Conservation (phyloP, 176 grass and related monocot species). For the Metroxylon sagu region DNA sequence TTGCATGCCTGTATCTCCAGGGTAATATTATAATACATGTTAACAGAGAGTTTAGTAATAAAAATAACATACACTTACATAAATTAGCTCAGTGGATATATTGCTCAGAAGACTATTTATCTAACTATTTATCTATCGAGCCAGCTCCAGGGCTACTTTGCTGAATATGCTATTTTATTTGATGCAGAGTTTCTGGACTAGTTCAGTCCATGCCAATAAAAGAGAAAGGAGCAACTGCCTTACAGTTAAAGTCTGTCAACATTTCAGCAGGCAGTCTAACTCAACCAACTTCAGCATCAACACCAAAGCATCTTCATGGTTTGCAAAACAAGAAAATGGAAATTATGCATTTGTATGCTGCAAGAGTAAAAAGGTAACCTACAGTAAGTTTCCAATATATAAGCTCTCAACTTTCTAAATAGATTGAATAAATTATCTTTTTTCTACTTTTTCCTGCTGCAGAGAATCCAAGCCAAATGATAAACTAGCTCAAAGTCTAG, state of each 20-base stretch:
- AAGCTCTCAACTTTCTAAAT: no score
- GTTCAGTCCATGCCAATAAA: constrained; percentile 25
- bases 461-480: constrained; percentile 38
- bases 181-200: constrained; percentile 44
- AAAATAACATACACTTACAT: no score
- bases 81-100: no score
- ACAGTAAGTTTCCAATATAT: no score
- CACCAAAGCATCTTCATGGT: constrained; percentile 32
- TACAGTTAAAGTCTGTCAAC: constrained; percentile 28
- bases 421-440: no score
- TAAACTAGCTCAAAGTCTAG: constrained; percentile 27
- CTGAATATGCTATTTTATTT: not conserved
- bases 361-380: constrained; percentile 39
- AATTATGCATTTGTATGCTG: constrained; percentile 29
- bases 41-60: no score
- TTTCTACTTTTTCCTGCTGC: constrained; percentile 2
- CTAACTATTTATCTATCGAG: no score
- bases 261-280: constrained; percentile 20
- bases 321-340: constrained; percentile 27
- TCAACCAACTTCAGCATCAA: constrained; percentile 32
- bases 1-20: no score
- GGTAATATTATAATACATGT: no score
- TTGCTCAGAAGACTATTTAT: no score
- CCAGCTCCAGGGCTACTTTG: no score
- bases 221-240: constrained; percentile 37